Evolutionary conservation across 2,329 filamentous ascomycete species (phyloP).

Genomic region (Cytospora piceae): DNA sequence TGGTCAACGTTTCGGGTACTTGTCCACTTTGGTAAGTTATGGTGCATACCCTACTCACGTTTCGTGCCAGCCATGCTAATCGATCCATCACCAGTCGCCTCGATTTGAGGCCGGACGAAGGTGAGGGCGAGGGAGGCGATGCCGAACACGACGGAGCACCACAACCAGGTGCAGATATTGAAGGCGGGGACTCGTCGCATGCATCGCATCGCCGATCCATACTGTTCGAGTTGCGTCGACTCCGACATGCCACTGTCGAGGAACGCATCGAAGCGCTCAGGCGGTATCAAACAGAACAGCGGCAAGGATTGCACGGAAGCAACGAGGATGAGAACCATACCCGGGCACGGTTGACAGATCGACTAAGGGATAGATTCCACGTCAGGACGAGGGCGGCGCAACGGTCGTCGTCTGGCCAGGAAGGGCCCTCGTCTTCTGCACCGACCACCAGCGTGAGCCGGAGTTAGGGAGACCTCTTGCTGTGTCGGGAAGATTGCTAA

Average conservation of each 20-base stretch:
- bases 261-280: conserved; percentile 66
- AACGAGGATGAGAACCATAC: conserved; percentile 42
- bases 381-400: conserved; percentile 50
- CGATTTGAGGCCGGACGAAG: conserved; percentile 52
- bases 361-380: conserved; percentile 57
- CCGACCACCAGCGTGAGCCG: conserved; percentile 12
- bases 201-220: conserved; percentile 52
- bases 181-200: conserved; percentile 39
- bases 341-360: conserved; percentile 51
- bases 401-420: conserved; percentile 19
- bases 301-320: conserved; percentile 27
- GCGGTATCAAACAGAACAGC: conserved; percentile 50
- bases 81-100: conserved; percentile 49
- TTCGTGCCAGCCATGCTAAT: conserved; percentile 23
- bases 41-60: background rate
- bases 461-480: conserved; percentile 3
- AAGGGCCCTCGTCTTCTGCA: conserved; percentile 13
- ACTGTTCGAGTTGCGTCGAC: conserved; percentile 58
- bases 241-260: conserved; percentile 62
- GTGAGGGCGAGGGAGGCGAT: conserved; percentile 24
- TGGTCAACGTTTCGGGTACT: conserved; percentile 70
- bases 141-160: conserved; percentile 41
- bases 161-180: conserved; percentile 48
- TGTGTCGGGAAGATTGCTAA: background rate
- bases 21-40: conserved; percentile 68